Evolutionary conservation across 177 flowering plant species (phyloP), one percentile per base, ranked within the genome.

Genomic region (Tripterygium wilfordii): DNA sequence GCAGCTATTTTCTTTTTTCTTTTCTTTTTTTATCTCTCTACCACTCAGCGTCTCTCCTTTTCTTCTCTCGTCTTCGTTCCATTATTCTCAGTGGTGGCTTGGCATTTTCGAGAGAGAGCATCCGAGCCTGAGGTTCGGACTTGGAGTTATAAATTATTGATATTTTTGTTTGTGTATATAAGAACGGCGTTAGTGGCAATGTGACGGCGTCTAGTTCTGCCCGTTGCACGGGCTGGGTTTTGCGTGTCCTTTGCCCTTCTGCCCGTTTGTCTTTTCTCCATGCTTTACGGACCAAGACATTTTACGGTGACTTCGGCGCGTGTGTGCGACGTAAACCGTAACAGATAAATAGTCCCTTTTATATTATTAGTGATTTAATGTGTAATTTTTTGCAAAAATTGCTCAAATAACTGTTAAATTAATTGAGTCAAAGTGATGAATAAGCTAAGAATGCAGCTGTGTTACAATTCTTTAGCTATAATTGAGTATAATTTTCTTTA

Each of bases 31-130:
- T 32, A 3, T 32, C 13, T 32, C 13, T 32, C 13, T 32, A 6
- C 2, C 36, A 45, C 68, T 29, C 37, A n/a, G n/a, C n/a, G n/a
- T 32, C 36, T 32, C 13, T 32, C 36, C 14, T 2, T 32, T n/a
- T 32, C 36, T 32, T n/a, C 14, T n/a, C 14, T 12, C 14, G 14
- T 10, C 36, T 32, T 12, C 3, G 14, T 32, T 12, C 14, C 36
- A 5, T 32, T n/a, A 10, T 32, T 32, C 14, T 32, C 36, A 12
- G 14, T 32, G 36, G 36, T 32, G 36, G 14, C 36, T 32, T 32
- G 36, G 36, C 36, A n/a, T 32, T 32, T 32, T 32, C 36, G 36
- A 4, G 13, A n/a, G 8, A 4, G 8, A 2, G 36, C 2, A 12
- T 32, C 36, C 36, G 14, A 32, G 36, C 36, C 36, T 4, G 14